phyloP scores from a whole-genome alignment of 257 asterid genomes.

The Capsicum chinense region DNA sequence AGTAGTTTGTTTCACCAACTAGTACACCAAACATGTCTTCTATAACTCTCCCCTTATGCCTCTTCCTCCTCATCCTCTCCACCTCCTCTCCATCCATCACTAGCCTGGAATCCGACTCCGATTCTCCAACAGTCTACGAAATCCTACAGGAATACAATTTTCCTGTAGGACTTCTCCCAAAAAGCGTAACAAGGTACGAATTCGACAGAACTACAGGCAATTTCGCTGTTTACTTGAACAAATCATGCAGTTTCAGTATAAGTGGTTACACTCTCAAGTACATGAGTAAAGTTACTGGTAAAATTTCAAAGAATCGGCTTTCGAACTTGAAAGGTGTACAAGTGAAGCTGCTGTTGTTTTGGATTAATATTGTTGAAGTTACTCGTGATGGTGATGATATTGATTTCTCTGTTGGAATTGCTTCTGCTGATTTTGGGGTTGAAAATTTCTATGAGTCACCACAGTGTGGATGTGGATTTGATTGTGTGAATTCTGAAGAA shows the following conservation, averaged over 20 bases:
- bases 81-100: constrained; percentile 7
- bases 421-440: constrained; percentile 46
- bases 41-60: background rate
- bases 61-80: background rate
- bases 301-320: constrained; percentile 41
- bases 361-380: constrained; percentile 56
- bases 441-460: constrained; percentile 50
- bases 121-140: constrained; percentile 42
- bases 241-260: constrained; percentile 50
- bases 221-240: constrained; percentile 48
- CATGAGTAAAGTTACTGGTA: constrained; percentile 43
- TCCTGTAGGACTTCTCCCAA: constrained; percentile 61
- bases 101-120: background rate
- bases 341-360: constrained; percentile 49
- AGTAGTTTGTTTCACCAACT: background rate
- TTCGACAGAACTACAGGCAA: constrained; percentile 44
- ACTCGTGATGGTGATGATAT: constrained; percentile 37
- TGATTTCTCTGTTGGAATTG: constrained; percentile 55
- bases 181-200: constrained; percentile 55
- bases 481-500: constrained; percentile 30
- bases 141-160: constrained; percentile 53
- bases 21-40: background rate
- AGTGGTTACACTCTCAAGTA: constrained; percentile 46
- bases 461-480: constrained; percentile 63
- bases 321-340: constrained; percentile 48